A percentile compares a stretch with the other conserved stretches of the same genome.
These are phyloP conservation scores for Oenanthe sinensis DNA, from an alignment of 129 eudicot genomes.

Conservation along the genomic window DNA sequence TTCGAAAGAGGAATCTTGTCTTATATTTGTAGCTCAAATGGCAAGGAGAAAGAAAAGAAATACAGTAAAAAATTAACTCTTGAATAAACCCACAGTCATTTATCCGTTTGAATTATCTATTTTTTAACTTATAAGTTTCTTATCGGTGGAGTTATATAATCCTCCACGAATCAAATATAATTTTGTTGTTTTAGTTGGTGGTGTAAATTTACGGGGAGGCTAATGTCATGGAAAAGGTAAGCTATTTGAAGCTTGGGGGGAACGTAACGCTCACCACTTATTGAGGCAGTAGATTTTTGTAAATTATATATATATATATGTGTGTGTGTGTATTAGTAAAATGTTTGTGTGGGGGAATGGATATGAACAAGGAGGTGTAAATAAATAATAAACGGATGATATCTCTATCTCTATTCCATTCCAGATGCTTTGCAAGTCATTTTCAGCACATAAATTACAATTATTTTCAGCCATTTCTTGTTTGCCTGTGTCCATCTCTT, in stretches of 20 bases:
- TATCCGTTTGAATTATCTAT: too few relatives aligned
- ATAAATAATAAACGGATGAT: not conserved
- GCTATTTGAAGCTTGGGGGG: slow-evolving; percentile 15
- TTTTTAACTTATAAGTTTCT: too few relatives aligned
- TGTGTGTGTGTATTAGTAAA: too few relatives aligned
- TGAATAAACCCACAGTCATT: too few relatives aligned
- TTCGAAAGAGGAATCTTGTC: too few relatives aligned
- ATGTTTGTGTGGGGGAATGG: not conserved
- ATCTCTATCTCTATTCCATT: not conserved
- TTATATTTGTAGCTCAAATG: too few relatives aligned
- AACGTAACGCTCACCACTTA: slow-evolving; percentile 14
- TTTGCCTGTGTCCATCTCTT: not conserved
- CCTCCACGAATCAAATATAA: not conserved
- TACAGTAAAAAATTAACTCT: too few relatives aligned
- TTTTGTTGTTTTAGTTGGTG: slow-evolving; percentile 9
- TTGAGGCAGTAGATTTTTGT: not conserved
- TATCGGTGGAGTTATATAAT: too few relatives aligned
- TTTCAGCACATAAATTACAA: not conserved
- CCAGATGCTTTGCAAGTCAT: not conserved
- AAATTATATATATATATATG: not conserved
- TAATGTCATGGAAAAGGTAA: slow-evolving; percentile 9
- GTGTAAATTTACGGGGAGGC: slow-evolving; percentile 3
- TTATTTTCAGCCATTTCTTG: not conserved
- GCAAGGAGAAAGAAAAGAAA: too few relatives aligned
- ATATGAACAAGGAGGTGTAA: not conserved